phyloP scores from a whole-genome alignment of 2,329 filamentous ascomycete genomes.

The Aureobasidium subglaciale region DNA sequence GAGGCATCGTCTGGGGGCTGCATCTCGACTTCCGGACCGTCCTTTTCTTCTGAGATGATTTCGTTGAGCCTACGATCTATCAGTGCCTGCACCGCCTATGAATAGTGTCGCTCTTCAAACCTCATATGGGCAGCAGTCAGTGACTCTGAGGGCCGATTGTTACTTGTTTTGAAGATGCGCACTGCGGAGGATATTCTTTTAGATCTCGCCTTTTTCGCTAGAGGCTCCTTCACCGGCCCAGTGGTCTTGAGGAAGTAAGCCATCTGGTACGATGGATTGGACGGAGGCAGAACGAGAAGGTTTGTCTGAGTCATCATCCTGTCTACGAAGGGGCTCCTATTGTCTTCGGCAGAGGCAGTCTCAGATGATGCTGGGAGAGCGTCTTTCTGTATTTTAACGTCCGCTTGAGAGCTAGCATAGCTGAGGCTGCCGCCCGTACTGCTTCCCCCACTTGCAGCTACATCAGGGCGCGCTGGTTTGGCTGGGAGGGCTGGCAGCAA shows the following conservation, averaged over 20 bases:
- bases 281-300: conserved; percentile 23
- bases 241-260: conserved; percentile 34
- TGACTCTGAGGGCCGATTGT: conserved; percentile 15
- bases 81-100: neutral
- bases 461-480: conserved; percentile 1
- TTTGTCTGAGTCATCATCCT: conserved; percentile 28
- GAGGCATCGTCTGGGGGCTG: neutral
- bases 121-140: conserved; percentile 21
- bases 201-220: conserved; percentile 12
- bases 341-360: neutral
- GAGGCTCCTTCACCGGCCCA: conserved; percentile 26
- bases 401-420: conserved; percentile 5
- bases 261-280: conserved; percentile 29
- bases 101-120: conserved; percentile 12
- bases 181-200: conserved; percentile 24
- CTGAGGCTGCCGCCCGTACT: neutral
- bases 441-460: conserved; percentile 3
- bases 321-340: conserved; percentile 16
- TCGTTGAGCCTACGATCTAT: conserved; percentile 2
- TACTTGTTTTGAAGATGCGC: conserved; percentile 24
- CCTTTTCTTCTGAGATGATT: neutral
- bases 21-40: neutral
- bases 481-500: conserved; percentile 7
- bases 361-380: conserved; percentile 1
- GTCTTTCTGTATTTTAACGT: neutral